Conservation (phyloP, 2,329 filamentous ascomycete species). For the Scytalidium lignicola region DNA sequence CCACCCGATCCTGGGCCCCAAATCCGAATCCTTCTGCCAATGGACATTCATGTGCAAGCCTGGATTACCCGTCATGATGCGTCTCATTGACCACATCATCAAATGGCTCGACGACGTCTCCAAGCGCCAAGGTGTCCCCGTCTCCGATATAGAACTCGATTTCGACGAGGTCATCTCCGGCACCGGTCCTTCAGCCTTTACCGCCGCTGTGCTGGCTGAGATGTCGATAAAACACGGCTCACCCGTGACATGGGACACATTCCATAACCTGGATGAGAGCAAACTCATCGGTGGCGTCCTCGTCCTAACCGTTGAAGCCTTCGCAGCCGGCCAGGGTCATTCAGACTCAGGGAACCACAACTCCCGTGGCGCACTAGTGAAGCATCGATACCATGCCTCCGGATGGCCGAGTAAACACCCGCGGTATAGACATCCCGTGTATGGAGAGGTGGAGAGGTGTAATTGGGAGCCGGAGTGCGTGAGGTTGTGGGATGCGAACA, state of each 20-base stretch:
- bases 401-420: constrained; percentile 65
- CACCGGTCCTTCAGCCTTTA: constrained; percentile 69
- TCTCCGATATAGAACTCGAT: constrained; percentile 59
- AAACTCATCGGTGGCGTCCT: constrained; percentile 59
- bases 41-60: constrained; percentile 73
- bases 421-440: constrained; percentile 62
- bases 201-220: constrained; percentile 56
- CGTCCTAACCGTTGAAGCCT: constrained; percentile 66
- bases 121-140: constrained; percentile 49
- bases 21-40: constrained; percentile 67
- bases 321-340: constrained; percentile 68
- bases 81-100: constrained; percentile 64
- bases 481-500: constrained; percentile 59
- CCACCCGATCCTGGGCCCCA: constrained; percentile 61
- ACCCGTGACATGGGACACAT: constrained; percentile 54
- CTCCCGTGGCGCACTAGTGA: constrained; percentile 60
- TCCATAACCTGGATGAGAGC: constrained; percentile 62
- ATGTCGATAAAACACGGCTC: constrained; percentile 48
- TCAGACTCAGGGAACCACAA: constrained; percentile 68
- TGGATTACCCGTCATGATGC: constrained; percentile 61
- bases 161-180: constrained; percentile 69
- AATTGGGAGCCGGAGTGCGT: constrained; percentile 66
- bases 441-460: constrained; percentile 65
- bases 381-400: constrained; percentile 71
- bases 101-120: constrained; percentile 58